Base-by-base conservation (phyloP, 129 eudicot species). In the Gnaphalium uliginosum region DNA sequence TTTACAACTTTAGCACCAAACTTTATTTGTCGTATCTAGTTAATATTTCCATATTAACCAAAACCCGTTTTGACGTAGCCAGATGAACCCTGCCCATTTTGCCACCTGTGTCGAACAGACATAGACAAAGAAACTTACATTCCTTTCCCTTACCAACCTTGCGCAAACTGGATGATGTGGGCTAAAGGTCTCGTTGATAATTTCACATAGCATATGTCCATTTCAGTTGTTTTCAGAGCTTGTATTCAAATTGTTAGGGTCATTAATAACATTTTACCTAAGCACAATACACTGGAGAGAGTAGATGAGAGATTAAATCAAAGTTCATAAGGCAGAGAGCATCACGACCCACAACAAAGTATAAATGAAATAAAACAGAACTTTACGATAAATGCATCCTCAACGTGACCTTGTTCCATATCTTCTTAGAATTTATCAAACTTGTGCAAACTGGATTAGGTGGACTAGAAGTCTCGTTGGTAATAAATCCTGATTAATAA, bases 221-320 rank as follows among this genome's bases (percentile, higher is more conserved):
- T 63, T 61, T 68, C 84, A 50, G 65, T 32, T 59, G 41, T 65
- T 68, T 43, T 70, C 78, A 24, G 78, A 69, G 66, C 70, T 78
- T 69, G 43, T 75, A 72, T 81, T 79, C 69, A 53, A 77, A 76
- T 76, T 75, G 57, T 43, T 41, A 81, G 78, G 66, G 39, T 72
- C 85, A 57, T 82, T 90, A 74, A 79, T 74, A 83, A 90, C 81
- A 85, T 88, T 88, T 80, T 90, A 92, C 95, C 98, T 93, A 96
- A 80, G 76, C 87, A 86, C 75, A 87, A 86, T 78, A 87, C 88
- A 92, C 91, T 83, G 91, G 91, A 83, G 32, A 29, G 2, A 29
- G 4, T 29, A 4, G 4, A 29, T 29, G n/a, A 85, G 73, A 80
- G 79, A 92, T 92, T 88, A 87, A 90, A 81, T 83, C 81, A 86